Conservation (phyloP, 148 eudicot species). For the Chenopodium quinoa region DNA sequence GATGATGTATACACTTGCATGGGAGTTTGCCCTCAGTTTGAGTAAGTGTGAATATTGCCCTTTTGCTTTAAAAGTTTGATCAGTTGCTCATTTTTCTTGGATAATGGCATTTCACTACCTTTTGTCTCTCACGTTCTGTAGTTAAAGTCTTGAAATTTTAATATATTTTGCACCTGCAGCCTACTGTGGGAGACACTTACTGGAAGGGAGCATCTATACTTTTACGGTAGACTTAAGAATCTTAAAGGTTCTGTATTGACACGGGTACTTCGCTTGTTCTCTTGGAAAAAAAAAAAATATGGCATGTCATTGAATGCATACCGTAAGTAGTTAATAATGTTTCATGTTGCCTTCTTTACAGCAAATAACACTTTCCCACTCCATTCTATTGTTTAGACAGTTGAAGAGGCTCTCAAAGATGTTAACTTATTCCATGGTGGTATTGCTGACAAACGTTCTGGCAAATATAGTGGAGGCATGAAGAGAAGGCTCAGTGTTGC, state of each 20-base stretch:
- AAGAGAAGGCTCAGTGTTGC: slow-evolving; percentile 89
- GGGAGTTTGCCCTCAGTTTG: slow-evolving; percentile 94
- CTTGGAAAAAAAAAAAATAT: neutral
- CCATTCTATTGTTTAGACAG: slow-evolving; percentile 40
- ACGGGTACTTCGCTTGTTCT: slow-evolving; percentile 7
- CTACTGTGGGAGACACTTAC: slow-evolving; percentile 83
- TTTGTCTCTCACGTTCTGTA: neutral
- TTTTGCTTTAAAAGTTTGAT: neutral
- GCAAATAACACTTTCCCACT: neutral
- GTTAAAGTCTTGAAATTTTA: neutral
- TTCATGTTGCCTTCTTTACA: neutral
- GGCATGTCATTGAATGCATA: no score
- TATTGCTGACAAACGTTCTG: slow-evolving; percentile 63
- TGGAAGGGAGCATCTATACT: slow-evolving; percentile 81
- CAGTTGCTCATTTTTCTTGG: neutral
- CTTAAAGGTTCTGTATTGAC: slow-evolving; percentile 45
- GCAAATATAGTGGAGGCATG: slow-evolving; percentile 85
- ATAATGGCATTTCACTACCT: no score
- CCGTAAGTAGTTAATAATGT: neutral
- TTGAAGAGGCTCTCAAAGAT: slow-evolving; percentile 67
- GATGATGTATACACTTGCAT: slow-evolving; percentile 66
- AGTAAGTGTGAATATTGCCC: slow-evolving; percentile 42
- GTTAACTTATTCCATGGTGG: slow-evolving; percentile 62
- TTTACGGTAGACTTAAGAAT: slow-evolving; percentile 85
- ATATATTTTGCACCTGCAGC: slow-evolving; percentile 36